Base-by-base conservation (phyloP, 306 rosid genomes). In the Lathyrus oleraceus region DNA sequence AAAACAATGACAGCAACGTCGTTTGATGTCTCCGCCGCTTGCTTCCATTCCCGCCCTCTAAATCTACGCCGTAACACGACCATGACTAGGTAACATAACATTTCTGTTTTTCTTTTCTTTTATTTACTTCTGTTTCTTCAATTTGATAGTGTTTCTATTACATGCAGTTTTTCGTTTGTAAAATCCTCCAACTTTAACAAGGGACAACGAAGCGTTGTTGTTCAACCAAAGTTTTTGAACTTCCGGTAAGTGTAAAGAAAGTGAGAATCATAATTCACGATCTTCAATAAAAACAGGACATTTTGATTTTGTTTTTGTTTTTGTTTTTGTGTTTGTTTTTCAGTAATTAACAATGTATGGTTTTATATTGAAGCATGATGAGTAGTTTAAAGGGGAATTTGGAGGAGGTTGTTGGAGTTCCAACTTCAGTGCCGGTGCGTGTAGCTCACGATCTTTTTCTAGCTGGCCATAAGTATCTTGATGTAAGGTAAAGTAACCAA, bases 381-480 rank as follows among this genome's bases (percentile, higher is more conserved):
- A 85, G 73, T 79, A 51, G 74, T 60, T 8, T 71, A 61, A 84
- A 81, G 23, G 86, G 80, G 65, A 85, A 84, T 70, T 48, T 84
- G 71, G 89, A 84, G 48, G 57, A 51, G 4, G 62, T 87, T 10
- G 23, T 72, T 2, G 86, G 81, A 11, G 84, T 84, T 60, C 97
- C 95, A 13, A 83, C 91, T 38, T 94, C 97, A 2, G 97, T 91
- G 56, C 97, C 97, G 0, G 92, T 94, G 64, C 96, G 95, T 20
- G 88, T 91, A 13, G 99, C 97, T 1, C 82, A 79, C 28, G 97
- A 91, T 69, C 96, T 94, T 71, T 81, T 84, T 75, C 95, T 82
- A n/a, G 99, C 99, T 47, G 97, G 99, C 13, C 92, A 91, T 63
- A 83, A 85, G 8, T 94, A 84, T 78, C 83, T 94, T 79, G 99